Percentiles rank a stretch among this genome's conserved stretches.
Evolutionary conservation across 371 early-diverging fungal species (phyloP).

Genomic region (Basidiobolus meristosporus): DNA sequence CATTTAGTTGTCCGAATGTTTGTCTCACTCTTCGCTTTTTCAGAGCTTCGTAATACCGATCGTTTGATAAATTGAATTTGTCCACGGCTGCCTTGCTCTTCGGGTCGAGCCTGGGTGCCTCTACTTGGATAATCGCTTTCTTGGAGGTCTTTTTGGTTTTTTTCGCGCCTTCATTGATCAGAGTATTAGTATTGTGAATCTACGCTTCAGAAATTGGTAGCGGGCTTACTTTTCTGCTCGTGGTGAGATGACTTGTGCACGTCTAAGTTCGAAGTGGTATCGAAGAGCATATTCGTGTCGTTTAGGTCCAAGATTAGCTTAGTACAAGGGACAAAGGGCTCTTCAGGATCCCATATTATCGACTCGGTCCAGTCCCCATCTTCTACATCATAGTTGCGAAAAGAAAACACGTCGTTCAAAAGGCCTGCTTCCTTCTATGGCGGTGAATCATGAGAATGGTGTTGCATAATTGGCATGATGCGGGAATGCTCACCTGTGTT

Average conservation of each 20-base stretch:
- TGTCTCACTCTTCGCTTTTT: constrained; percentile 64
- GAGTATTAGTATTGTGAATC: too few relatives aligned
- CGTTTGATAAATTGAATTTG: constrained; percentile 90
- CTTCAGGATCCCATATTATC: constrained; percentile 60
- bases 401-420: constrained; percentile 7
- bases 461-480: background rate
- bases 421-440: background rate
- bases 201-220: too few relatives aligned
- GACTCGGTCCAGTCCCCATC: constrained; percentile 42
- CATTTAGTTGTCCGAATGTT: constrained; percentile 73
- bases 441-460: background rate
- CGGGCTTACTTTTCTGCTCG: too few relatives aligned
- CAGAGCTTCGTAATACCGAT: constrained; percentile 75
- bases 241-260: too few relatives aligned
- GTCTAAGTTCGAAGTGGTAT: too few relatives aligned
- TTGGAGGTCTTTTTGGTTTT: too few relatives aligned
- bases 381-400: constrained; percentile 29
- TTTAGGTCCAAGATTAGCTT: constrained; percentile 52
- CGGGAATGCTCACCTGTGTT: background rate
- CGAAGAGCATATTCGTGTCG: constrained; percentile 56
- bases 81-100: too few relatives aligned
- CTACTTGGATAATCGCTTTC: too few relatives aligned
- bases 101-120: too few relatives aligned
- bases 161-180: too few relatives aligned
- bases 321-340: constrained; percentile 24